A percentile compares a stretch with the other conserved stretches of the same genome.
These are phyloP conservation scores for Phytophthora vignae DNA, from an alignment of 352 stramenopile genomes.

Conservation along the genomic window DNA sequence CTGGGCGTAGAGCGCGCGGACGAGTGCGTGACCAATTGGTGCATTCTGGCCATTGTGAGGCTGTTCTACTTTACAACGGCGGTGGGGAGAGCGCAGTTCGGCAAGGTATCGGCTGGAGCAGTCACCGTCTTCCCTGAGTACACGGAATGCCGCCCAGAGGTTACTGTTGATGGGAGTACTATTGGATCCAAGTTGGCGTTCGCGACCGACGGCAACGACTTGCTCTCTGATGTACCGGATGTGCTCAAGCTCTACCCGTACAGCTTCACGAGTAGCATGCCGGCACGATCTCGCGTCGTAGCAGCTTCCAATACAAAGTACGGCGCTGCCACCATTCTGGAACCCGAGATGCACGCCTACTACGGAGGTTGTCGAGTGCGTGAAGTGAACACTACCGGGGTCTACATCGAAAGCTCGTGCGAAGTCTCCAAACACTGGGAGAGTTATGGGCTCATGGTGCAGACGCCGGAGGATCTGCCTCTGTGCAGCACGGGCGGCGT, in stretches of 20 bases:
- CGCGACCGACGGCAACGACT: constrained; percentile 18
- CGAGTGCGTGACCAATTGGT: constrained; percentile 19
- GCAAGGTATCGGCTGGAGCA: constrained; percentile 26
- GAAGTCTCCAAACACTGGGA: constrained; percentile 13
- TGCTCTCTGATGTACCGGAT: constrained; percentile 25
- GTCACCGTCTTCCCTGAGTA: constrained; percentile 31
- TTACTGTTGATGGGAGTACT: constrained; percentile 10
- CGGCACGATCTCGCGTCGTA: constrained; percentile 9
- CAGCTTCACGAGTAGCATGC: constrained; percentile 32
- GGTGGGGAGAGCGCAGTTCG: constrained; percentile 8
- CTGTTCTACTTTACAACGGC: constrained; percentile 23
- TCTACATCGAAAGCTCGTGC: constrained; percentile 34
- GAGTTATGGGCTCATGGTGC: constrained; percentile 31
- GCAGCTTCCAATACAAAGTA: constrained; percentile 13
- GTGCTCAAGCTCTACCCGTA: constrained; percentile 31
- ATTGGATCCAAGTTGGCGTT: constrained; percentile 25
- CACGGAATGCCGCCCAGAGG: constrained; percentile 26
- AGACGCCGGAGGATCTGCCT: constrained; percentile 33
- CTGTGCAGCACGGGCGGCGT: constrained; percentile 28
- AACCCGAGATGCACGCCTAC: constrained; percentile 28
- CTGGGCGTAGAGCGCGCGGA: constrained; percentile 3
- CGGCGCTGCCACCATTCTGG: neutral
- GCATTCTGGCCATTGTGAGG: constrained; percentile 12
- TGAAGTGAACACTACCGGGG: constrained; percentile 23
- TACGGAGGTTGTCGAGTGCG: constrained; percentile 33